Conservation (phyloP, 805 yeast species). For the Cephaloascus fragrans region DNA sequence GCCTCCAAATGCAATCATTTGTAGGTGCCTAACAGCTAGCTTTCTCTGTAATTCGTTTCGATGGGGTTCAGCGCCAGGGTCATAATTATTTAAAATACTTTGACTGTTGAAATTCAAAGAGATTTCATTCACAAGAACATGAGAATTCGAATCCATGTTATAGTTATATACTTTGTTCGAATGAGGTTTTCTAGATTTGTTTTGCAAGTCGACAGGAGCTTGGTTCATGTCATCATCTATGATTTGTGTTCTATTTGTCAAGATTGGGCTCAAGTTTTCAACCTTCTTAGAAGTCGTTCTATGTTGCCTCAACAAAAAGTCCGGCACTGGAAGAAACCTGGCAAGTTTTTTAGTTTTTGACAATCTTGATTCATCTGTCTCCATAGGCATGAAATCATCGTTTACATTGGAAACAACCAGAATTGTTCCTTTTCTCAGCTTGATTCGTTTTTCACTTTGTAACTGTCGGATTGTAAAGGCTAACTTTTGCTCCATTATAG, state of each 20-base stretch:
- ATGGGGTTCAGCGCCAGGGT: constrained; percentile 1
- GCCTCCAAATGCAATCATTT: constrained; percentile 73
- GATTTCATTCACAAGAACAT: not conserved
- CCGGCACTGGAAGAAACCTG: not conserved
- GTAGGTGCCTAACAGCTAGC: constrained; percentile 56
- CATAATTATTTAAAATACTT: not conserved
- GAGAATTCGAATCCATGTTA: not conserved
- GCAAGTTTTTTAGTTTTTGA: not conserved
- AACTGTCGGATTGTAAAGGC: not conserved
- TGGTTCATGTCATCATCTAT: not conserved
- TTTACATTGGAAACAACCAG: not conserved
- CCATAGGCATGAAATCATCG: not conserved
- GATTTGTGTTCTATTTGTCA: not conserved
- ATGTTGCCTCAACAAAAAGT: not conserved
- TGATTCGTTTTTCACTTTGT: not conserved
- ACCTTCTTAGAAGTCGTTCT: not conserved
- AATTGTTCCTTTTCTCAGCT: not conserved
- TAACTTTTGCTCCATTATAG: not conserved
- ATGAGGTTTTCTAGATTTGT: not conserved
- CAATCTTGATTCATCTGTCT: not conserved
- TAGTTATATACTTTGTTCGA: not conserved
- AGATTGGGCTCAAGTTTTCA: not conserved
- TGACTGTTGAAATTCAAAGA: not conserved
- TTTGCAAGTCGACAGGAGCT: not conserved
- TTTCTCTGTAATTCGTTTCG: constrained; percentile 37